Evolutionary conservation across 352 stramenopile genomes (phyloP).

Genomic region (Aphanomyces euteiches): DNA sequence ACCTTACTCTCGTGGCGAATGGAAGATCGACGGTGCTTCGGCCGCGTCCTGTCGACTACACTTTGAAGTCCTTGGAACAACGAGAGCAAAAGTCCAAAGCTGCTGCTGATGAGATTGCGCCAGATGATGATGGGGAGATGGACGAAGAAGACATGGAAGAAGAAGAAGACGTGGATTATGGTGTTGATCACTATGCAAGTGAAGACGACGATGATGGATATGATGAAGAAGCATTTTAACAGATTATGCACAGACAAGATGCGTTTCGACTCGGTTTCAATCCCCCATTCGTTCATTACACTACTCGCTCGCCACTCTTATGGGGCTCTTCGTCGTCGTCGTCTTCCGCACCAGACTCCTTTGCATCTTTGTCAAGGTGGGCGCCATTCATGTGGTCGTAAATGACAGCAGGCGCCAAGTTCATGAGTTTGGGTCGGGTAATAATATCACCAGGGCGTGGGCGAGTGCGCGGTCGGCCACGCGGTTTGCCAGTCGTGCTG

Average conservation of each 20-base stretch:
- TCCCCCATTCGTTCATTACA: neutral
- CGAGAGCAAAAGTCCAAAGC: conserved; percentile 25
- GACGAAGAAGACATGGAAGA: conserved; percentile 30
- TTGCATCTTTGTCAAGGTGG: conserved; percentile 1
- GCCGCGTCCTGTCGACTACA: conserved; percentile 24
- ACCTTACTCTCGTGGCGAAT: neutral
- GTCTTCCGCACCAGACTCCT: neutral
- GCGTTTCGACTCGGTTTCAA: neutral
- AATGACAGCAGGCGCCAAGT: conserved; percentile 63
- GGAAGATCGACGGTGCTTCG: neutral
- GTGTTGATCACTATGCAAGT: conserved; percentile 20
- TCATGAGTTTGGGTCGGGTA: conserved; percentile 57
- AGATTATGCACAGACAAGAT: conserved; percentile 8
- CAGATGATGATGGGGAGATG: conserved; percentile 20
- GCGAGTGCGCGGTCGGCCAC: conserved; percentile 63
- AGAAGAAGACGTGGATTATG: conserved; percentile 17
- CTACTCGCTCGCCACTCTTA: conserved; percentile 13
- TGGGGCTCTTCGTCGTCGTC: conserved; percentile 11
- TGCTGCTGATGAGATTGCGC: neutral
- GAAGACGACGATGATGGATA: conserved; percentile 9
- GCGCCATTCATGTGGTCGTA: conserved; percentile 53
- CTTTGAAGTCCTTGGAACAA: conserved; percentile 28
- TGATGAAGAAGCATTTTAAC: conserved; percentile 21
- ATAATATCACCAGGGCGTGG: conserved; percentile 73
- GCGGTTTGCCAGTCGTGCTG: conserved; percentile 57